phyloP scores from a whole-genome alignment of 108 stramenopile genomes.

The Cyclotella baltica region DNA sequence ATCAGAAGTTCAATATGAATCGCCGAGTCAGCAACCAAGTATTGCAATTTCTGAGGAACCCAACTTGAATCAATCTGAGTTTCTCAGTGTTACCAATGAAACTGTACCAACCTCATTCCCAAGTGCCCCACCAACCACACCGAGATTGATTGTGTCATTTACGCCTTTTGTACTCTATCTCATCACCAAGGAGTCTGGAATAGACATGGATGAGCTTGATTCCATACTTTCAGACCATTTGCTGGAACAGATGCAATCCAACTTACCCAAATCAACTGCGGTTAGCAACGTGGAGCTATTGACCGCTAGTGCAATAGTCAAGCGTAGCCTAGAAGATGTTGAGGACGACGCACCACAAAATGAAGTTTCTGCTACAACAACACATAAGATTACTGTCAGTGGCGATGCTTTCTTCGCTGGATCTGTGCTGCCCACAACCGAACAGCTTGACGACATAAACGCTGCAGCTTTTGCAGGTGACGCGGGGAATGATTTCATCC shows the following conservation, averaged over 20 bases:
- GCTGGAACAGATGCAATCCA: conserved; percentile 6
- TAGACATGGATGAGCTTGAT: conserved; percentile 8
- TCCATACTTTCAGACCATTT: conserved; percentile 12
- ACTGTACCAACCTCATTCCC: neutral
- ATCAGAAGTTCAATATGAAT: too few species aligned
- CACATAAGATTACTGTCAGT: conserved; percentile 3
- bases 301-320: neutral
- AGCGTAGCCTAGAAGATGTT: neutral
- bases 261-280: conserved; percentile 1
- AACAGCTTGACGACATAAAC: conserved; percentile 13
- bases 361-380: neutral
- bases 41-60: neutral
- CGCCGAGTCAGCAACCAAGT: too few species aligned
- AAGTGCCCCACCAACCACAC: neutral
- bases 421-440: neutral
- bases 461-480: conserved; percentile 10
- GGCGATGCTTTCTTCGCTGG: conserved; percentile 16
- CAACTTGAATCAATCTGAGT: neutral
- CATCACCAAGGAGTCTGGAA: neutral
- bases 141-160: conserved; percentile 1
- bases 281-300: neutral
- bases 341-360: neutral
- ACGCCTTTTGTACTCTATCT: conserved; percentile 7
- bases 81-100: neutral
- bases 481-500: conserved; percentile 1